Evolutionary conservation across 2,329 filamentous ascomycete genomes (phyloP), one percentile per base, ranked within the genome.

Genomic region (Diatrype stigma): DNA sequence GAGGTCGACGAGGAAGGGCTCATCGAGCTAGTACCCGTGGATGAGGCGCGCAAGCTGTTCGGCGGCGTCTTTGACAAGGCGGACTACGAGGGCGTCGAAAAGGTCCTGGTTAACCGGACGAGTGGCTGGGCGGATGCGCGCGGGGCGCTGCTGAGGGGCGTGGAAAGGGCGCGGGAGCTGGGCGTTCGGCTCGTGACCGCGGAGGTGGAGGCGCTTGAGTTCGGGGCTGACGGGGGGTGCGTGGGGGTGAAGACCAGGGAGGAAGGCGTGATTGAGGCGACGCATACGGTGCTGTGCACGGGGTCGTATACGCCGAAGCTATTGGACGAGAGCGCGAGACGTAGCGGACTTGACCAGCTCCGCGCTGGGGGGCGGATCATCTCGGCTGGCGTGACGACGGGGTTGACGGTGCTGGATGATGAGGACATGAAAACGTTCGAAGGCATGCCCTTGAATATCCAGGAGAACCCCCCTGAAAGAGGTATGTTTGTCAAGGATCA

Each of bases 121-220:
- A 79, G 77, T 61, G 79, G 79, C 0, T 82, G 79, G 78, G 78
- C 71, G n/a, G 75, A 77, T 38, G 79, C 79, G 14, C 78, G 76
- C 21, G 76, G 80, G 53, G 72, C 75, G 42, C 61, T 82, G 46
- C 62, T 67, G 50, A 73, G 73, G 7, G 73, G 78, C 2, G 79
- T 75, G 3, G 70, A 71, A 50, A 69, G 67, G 57, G 73, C 71
- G 14, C 56, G 80, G 2, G 68, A 70, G 50, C 60, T 77, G 22
- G 79, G 79, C 1, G 79, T 81, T 35, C 72, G 73, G 59, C 81
- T 80, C 49, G 67, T 80, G 8, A 67, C 65, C 1, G 73, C 73
- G 6, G 74, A 79, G 57, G 69, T 76, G 4, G 60, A 63, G 2
- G 65, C 62, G 37, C 57, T 80, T 32, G 58, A 67, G 16, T 74